Base-by-base conservation (phyloP, 768 basidiomycete species). In the Phanerodontia chrysosporium region DNA sequence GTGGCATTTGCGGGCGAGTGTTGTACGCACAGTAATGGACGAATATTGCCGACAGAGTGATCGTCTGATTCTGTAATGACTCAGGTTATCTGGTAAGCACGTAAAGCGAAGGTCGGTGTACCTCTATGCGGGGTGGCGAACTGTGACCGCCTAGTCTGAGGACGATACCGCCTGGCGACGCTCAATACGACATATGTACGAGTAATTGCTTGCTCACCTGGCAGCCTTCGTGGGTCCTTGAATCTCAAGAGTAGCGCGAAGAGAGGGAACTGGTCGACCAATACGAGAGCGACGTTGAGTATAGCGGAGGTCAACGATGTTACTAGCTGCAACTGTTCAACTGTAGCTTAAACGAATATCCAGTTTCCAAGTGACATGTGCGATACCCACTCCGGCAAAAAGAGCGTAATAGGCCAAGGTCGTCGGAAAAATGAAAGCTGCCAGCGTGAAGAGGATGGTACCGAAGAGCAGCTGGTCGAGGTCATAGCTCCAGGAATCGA, bases 381-480 rank as follows among this genome's bases (percentile, higher is more conserved):
- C n/a, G 57, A n/a, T n/a, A n/a, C 93, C 69, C 76, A 85, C 93
- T 69, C 75, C 63, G 8, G 88, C 87, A 62, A 98, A 98, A 3
- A 95, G 74, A 0, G 83, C 73, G 64, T 97, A 93, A 71, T 97
- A 99, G 0, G 87, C 89, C 30, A 91, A 66, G 3, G 95, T 83
- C 0, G 96, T 98, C 1, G 96, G 90, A 65, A 90, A 83, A 13
- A 95, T 73, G 69, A 95, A 90, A 8, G 88, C 82, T 13, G 92
- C 73, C 18, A 93, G 78, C 0, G 92, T 90, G 76, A 95, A 92
- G 52, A 95, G 74, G 56, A 93, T 86, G 0, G 97, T 95, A 4
- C 96, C 96, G 35, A 98, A 88, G n/a, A 98, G 77, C 1, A 98
- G 81, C 68, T 98, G 94, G 70, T 98, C 96, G 27, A 95, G 79